phyloP scores from a whole-genome alignment of 108 stramenopile genomes.

The Phaeodactylum tricornutum region DNA sequence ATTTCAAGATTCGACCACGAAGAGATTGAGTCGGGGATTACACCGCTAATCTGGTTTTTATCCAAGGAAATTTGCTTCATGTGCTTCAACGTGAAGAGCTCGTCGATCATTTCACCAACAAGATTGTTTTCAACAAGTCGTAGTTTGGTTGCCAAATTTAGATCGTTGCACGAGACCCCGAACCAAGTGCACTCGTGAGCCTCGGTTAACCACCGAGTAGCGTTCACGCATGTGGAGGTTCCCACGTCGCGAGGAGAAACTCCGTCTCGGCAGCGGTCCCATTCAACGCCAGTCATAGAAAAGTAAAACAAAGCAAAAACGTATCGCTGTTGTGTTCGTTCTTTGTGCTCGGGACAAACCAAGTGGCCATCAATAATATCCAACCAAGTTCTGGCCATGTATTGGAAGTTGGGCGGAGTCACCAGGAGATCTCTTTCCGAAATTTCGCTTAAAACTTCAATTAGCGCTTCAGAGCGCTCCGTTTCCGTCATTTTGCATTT shows the following conservation, averaged over 20 bases:
- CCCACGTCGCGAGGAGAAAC: constrained; percentile 5
- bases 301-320: constrained; percentile 25
- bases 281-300: constrained; percentile 17
- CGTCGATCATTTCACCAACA: constrained; percentile 18
- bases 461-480: constrained; percentile 24
- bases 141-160: constrained; percentile 7
- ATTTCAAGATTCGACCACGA: constrained; percentile 11
- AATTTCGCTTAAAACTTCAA: constrained; percentile 17
- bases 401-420: constrained; percentile 26
- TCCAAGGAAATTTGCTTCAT: constrained; percentile 16
- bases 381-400: constrained; percentile 36
- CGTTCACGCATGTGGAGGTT: background rate
- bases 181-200: constrained; percentile 47
- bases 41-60: constrained; percentile 22
- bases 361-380: constrained; percentile 37
- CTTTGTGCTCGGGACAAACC: constrained; percentile 23
- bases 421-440: constrained; percentile 11
- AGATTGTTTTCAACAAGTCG: constrained; percentile 24
- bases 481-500: constrained; percentile 29
- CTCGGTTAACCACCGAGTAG: constrained; percentile 25
- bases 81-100: constrained; percentile 16
- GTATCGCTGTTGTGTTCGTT: constrained; percentile 23
- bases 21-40: constrained; percentile 16
- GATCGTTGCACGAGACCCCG: constrained; percentile 35
- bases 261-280: constrained; percentile 25